Conservation (phyloP, 106 monocot genomes). For the Dioscorea zingiberensis region DNA sequence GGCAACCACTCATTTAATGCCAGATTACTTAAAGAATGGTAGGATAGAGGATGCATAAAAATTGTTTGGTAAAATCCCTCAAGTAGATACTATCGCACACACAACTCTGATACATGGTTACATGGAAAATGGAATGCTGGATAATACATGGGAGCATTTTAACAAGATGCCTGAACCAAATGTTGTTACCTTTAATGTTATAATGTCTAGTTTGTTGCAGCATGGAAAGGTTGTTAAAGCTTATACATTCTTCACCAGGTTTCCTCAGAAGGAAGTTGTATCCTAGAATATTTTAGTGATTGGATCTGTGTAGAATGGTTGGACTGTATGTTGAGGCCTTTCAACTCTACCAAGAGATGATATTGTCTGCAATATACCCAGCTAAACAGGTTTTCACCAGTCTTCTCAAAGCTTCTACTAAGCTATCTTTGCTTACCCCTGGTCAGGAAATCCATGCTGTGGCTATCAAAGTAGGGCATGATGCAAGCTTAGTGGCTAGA, state of each 20-base stretch:
- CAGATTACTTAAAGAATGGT: slow-evolving; percentile 22
- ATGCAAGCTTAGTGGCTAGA: slow-evolving; percentile 17
- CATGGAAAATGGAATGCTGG: slow-evolving; percentile 22
- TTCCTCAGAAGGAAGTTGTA: slow-evolving; percentile 6
- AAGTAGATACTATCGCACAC: slow-evolving; percentile 25
- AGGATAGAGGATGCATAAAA: slow-evolving; percentile 21
- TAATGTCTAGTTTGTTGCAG: slow-evolving; percentile 31
- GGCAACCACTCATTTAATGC: slow-evolving; percentile 23
- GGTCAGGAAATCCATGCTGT: slow-evolving; percentile 42
- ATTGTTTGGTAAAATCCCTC: slow-evolving; percentile 27
- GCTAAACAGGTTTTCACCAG: slow-evolving; percentile 22
- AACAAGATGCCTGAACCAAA: slow-evolving; percentile 20
- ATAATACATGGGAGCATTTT: slow-evolving; percentile 25
- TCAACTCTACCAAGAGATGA: slow-evolving; percentile 31
- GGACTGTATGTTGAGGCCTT: slow-evolving; percentile 29
- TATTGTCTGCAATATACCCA: slow-evolving; percentile 16
- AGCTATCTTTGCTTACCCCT: slow-evolving; percentile 13
- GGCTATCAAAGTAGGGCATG: slow-evolving; percentile 31
- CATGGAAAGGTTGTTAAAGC: slow-evolving; percentile 31
- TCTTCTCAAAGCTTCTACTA: slow-evolving; percentile 44
- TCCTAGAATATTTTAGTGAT: slow-evolving; percentile 28
- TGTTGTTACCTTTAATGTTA: slow-evolving; percentile 38
- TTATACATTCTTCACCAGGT: slow-evolving; percentile 19
- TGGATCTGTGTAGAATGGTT: slow-evolving; percentile 16
- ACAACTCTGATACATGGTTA: slow-evolving; percentile 39